phyloP scores from a whole-genome alignment of 1,284 basidiomycete genomes.

The Apiotrichum akiyoshidainum region DNA sequence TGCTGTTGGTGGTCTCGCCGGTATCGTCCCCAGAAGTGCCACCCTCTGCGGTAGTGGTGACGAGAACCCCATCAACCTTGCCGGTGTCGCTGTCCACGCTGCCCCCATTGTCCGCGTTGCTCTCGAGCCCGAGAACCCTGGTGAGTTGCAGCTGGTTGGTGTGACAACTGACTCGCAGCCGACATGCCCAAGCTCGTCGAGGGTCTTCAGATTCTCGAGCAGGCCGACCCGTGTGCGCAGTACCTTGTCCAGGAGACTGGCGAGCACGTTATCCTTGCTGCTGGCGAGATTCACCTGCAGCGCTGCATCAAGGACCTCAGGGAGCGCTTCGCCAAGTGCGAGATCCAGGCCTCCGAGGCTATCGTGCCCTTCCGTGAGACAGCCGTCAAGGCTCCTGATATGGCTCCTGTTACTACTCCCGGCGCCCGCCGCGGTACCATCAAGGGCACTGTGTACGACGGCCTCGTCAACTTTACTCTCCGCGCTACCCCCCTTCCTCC shows the following conservation, averaged over 20 bases:
- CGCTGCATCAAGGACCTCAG: conserved; percentile 91
- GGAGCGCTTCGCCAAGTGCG: conserved; percentile 89
- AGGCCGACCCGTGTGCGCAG: conserved; percentile 96
- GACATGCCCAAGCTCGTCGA: conserved; percentile 89
- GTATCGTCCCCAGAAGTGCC: conserved; percentile 83
- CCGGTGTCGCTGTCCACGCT: conserved; percentile 67
- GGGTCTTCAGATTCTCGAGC: conserved; percentile 84
- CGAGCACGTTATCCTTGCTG: conserved; percentile 94
- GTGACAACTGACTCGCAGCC: conserved; percentile 49
- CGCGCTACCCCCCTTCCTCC: conserved; percentile 76
- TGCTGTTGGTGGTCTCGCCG: conserved; percentile 84
- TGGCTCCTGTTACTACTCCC: conserved; percentile 76
- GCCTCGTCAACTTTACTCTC: conserved; percentile 76
- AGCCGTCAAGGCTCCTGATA: conserved; percentile 76
- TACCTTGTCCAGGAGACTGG: conserved; percentile 95
- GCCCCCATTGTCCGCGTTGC: conserved; percentile 95
- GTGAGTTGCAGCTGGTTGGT: conserved; percentile 35
- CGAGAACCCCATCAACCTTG: conserved; percentile 72
- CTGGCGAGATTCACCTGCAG: conserved; percentile 96
- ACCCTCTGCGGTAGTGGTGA: conserved; percentile 71
- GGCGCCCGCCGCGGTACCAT: conserved; percentile 76
- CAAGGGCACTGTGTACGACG: conserved; percentile 64
- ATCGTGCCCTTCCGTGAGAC: conserved; percentile 99
- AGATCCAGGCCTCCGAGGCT: conserved; percentile 88
- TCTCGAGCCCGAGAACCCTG: conserved; percentile 77